Percentiles rank a stretch among this genome's conserved stretches.
Evolutionary conservation across 2,329 filamentous ascomycete species (phyloP).

Genomic region (Rugonectria rugulosa): DNA sequence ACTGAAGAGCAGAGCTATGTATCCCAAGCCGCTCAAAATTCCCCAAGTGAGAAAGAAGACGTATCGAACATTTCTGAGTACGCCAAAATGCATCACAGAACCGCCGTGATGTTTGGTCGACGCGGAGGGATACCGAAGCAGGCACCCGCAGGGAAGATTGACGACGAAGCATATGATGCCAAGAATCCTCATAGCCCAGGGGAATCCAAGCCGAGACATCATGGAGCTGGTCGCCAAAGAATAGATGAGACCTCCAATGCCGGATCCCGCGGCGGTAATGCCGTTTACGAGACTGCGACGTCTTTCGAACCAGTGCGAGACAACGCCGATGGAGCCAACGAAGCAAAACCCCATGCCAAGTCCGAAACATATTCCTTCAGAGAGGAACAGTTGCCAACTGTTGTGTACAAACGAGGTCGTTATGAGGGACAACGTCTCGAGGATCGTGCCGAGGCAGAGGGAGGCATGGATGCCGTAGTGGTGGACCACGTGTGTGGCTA

Average conservation of each 20-base stretch:
- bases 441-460: constrained; percentile 60
- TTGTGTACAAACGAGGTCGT: constrained; percentile 58
- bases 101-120: neutral
- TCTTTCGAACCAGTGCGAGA: constrained; percentile 68
- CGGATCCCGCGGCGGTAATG: constrained; percentile 60
- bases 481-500: constrained; percentile 39
- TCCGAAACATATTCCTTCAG: constrained; percentile 66
- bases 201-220: constrained; percentile 60
- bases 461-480: constrained; percentile 42
- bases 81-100: constrained; percentile 38
- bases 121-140: neutral
- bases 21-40: constrained; percentile 68
- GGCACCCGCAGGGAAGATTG: constrained; percentile 56
- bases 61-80: constrained; percentile 56
- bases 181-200: constrained; percentile 63
- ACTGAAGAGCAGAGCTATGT: constrained; percentile 69
- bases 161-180: constrained; percentile 58
- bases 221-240: constrained; percentile 50
- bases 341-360: constrained; percentile 68
- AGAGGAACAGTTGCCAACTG: constrained; percentile 68
- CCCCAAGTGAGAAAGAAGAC: constrained; percentile 64
- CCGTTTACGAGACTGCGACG: constrained; percentile 65
- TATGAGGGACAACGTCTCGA: constrained; percentile 60
- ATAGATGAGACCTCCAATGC: constrained; percentile 43
- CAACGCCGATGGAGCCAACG: constrained; percentile 61